A percentile compares a stretch with the other conserved stretches of the same genome.
Conservation (phyloP, 805 yeast species). For the Saccharomyces jurei region DNA sequence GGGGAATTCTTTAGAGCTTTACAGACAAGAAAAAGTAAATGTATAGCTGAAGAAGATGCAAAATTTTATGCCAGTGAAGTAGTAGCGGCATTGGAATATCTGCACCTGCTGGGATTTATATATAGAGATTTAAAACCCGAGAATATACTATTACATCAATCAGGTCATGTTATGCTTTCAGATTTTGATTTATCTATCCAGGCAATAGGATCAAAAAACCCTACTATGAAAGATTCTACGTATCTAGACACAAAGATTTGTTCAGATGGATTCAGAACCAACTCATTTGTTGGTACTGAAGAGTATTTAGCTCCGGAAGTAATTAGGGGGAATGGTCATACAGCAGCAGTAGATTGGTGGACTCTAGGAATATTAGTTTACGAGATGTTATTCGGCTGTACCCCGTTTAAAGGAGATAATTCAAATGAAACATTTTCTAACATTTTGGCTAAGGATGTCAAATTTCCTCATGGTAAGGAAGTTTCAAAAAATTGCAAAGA, state of each 20-base stretch:
- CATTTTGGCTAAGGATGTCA: conserved; percentile 74
- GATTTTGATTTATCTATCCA: conserved; percentile 95
- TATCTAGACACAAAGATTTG: conserved; percentile 84
- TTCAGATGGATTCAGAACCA: conserved; percentile 91
- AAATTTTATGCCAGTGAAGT: conserved; percentile 94
- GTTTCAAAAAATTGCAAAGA: conserved; percentile 71
- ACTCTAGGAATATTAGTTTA: conserved; percentile 86
- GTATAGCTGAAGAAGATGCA: conserved; percentile 83
- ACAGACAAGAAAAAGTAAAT: conserved; percentile 81
- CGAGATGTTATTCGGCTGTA: conserved; percentile 92
- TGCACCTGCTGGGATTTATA: conserved; percentile 94
- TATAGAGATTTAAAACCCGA: conserved; percentile 96
- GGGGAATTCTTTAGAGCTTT: conserved; percentile 96
- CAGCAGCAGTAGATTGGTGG: conserved; percentile 99
- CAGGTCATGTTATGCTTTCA: conserved; percentile 96
- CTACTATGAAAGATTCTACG: conserved; percentile 32
- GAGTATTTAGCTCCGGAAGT: conserved; percentile 99
- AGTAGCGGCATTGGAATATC: conserved; percentile 89
- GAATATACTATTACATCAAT: conserved; percentile 85
- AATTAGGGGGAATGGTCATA: conserved; percentile 92
- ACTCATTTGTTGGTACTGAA: conserved; percentile 97
- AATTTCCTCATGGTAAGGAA: conserved; percentile 61
- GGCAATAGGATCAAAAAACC: conserved; percentile 66
- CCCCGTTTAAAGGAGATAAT: conserved; percentile 91
- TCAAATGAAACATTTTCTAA: conserved; percentile 86